Evolutionary conservation across 208 protist genomes (phyloP), one percentile per base, ranked within the genome.

Genomic region (Trypanosoma boissoni): DNA sequence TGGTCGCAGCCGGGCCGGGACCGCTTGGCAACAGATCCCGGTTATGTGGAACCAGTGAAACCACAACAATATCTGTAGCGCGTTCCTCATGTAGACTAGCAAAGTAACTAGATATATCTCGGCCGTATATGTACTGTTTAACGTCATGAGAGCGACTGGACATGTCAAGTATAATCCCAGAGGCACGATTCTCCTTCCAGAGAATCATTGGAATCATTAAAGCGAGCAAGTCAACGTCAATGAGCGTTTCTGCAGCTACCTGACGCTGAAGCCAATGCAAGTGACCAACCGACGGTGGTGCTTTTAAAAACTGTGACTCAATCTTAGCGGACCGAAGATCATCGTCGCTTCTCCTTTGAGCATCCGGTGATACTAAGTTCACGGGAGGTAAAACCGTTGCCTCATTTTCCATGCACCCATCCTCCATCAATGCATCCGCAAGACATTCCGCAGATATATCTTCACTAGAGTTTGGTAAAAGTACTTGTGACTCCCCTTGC

Each of bases 181-280:
- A 21, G 45, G 24, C 54, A n/a, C 20, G 14, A 28, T 31, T 32
- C 1, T 27, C 28, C 12, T 39, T 5, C 18, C 31, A 37, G 32
- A 65, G n/a, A 0, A 56, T 2, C 20, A 61, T 26, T 24, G 66
- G 66, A 48, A 72, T 43, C 54, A 72, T 58, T 14, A 72, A 51
- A 1, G 74, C 75, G n/a, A 91, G 58, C 9, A 62, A 27, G 53
- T 91, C 79, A n/a, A 81, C 69, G 32, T 72, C 65, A 26, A 80
- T 45, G 16, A 91, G 56, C n/a, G 71, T 56, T 39, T 70, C 68
- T 5, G 76, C 64, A 20, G 83, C 81, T 2, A 94, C 66, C 45
- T 91, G 80, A 7, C 87, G 78, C 76, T 94, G 87, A 49, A 94
- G 69, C 84, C 87, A 94, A 45, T 88, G 78, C 8, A 80, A 53